Evolutionary conservation across 1,139 yeast species (phyloP).

Genomic region (Spencermartinsiella ligniputridi): DNA sequence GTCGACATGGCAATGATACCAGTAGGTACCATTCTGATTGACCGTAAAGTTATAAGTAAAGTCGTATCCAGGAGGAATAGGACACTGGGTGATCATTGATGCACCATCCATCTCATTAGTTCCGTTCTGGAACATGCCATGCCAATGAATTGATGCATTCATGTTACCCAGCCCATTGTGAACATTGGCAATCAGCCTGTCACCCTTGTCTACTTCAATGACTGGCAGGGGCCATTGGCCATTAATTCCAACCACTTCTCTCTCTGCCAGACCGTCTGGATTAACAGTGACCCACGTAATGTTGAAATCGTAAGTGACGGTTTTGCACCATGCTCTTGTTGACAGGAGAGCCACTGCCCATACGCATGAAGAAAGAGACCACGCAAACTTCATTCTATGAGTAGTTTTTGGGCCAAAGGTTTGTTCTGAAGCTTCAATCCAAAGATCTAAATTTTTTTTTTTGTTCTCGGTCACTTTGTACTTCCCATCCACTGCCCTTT

Average conservation of each 20-base stretch:
- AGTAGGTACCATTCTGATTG: conserved; percentile 80
- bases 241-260: conserved; percentile 75
- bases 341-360: conserved; percentile 7
- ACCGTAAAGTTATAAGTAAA: conserved; percentile 77
- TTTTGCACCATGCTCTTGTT: conserved; percentile 31
- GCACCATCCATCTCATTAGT: conserved; percentile 83
- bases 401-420: background rate
- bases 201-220: conserved; percentile 67
- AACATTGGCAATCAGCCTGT: conserved; percentile 63
- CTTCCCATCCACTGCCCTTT: background rate
- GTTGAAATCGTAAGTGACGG: conserved; percentile 67
- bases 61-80: conserved; percentile 69
- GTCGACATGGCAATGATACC: conserved; percentile 91
- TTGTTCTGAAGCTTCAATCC: no score
- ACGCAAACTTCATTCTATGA: background rate
- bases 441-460: no score
- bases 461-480: background rate
- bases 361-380: background rate
- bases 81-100: conserved; percentile 81
- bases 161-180: conserved; percentile 58
- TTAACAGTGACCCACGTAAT: conserved; percentile 67
- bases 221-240: conserved; percentile 84
- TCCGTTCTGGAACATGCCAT: conserved; percentile 81
- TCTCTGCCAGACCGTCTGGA: conserved; percentile 67
- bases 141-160: conserved; percentile 82